Base-by-base conservation (phyloP, 805 yeast species). In the Cyberlindnera sargentensis region DNA sequence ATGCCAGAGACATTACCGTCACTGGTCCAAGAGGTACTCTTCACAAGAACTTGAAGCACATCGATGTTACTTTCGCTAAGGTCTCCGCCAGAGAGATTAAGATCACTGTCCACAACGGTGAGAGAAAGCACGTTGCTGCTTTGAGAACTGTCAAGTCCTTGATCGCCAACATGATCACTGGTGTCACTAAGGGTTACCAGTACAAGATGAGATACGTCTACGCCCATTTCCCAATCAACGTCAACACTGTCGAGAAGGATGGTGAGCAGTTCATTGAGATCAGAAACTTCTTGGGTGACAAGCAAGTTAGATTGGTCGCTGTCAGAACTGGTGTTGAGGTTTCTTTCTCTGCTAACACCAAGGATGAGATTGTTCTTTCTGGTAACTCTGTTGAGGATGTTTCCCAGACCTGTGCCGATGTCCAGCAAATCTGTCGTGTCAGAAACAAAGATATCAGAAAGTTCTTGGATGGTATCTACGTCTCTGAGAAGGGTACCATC, bases 221-320 rank as follows among this genome's bases (percentile, higher is more conserved):
- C 71, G 99, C 99, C 83, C 99, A 93, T 87, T 93, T 93, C 96
- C 99, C 99, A 72, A 93, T 95, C 76, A 93, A 93, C 76, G 96
- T 93, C 61, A 91, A 90, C 80, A 72, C 89, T 60, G 69, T 85
- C 68, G 87, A 85, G 57, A 75, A 78, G 64, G 91, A 91, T 47
- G 87, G 85, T 60, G 62, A 68, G 42, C 72, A 77, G 55, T 79
- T 65, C 65, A 84, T 91, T 62, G 98, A 93, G 80, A 90, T 93
- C 80, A 90, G 98, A 87, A 93, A 93, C 81, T 93, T 87, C 84
- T 83, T 93, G 76, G 99, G 99, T 78, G 98, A 93, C 81, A 93
- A 89, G 84, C 81, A 88, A 75, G 95, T 90, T 58, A 87, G 98
- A 83, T 72, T 73, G 58, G 82, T 93, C 62, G 75, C 80, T 70